phyloP scores from a whole-genome alignment of 2,329 filamentous ascomycete species.

The Penicillium sp. region DNA sequence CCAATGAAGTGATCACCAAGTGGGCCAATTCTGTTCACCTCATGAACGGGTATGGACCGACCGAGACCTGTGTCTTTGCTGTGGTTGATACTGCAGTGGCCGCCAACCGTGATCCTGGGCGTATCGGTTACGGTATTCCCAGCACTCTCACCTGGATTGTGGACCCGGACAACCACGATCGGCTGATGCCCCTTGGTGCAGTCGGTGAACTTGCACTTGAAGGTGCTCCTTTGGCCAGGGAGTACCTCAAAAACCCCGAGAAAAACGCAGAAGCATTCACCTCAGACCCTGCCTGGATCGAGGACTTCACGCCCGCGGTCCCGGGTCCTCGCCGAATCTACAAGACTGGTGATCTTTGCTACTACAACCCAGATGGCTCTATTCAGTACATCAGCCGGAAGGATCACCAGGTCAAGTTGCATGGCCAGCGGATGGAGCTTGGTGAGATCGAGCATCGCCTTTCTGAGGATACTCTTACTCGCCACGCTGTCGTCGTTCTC shows the following conservation, averaged over 20 bases:
- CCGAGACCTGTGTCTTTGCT: conserved; percentile 36
- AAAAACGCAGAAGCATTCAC: conserved; percentile 35
- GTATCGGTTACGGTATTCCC: conserved; percentile 29
- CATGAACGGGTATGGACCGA: conserved; percentile 41
- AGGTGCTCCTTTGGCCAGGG: conserved; percentile 38
- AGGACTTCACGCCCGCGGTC: conserved; percentile 14
- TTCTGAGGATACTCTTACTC: conserved; percentile 31
- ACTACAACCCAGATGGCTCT: conserved; percentile 35
- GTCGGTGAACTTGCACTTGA: conserved; percentile 39
- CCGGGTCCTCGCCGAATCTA: conserved; percentile 24
- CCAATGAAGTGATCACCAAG: conserved; percentile 64
- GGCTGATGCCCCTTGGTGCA: conserved; percentile 38
- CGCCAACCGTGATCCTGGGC: conserved; percentile 24
- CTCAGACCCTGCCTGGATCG: conserved; percentile 28
- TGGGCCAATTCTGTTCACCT: conserved; percentile 57
- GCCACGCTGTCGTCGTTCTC: conserved; percentile 44
- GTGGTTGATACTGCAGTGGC: conserved; percentile 29
- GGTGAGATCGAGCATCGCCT: conserved; percentile 48
- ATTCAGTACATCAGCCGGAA: conserved; percentile 54
- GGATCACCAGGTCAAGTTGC: conserved; percentile 65
- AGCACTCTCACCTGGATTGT: conserved; percentile 36
- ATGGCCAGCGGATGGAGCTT: conserved; percentile 64
- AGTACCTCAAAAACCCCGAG: conserved; percentile 40
- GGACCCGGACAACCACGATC: conserved; percentile 31
- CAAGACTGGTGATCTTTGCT: conserved; percentile 33